phyloP scores from a whole-genome alignment of 2,329 filamentous ascomycete genomes.

The Boeremia exigua region DNA sequence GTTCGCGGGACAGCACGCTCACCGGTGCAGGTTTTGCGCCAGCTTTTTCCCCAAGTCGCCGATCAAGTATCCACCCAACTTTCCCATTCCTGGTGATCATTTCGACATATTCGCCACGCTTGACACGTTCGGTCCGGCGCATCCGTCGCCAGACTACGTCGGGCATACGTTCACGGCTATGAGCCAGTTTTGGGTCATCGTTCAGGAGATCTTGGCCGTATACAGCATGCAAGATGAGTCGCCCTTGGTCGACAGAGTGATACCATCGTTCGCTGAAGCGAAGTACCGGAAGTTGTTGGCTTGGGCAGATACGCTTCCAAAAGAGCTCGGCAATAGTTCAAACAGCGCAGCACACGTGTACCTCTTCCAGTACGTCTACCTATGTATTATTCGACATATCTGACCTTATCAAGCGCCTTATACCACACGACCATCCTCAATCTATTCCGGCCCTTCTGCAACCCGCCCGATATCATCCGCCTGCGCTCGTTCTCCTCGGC shows the following conservation, averaged over 20 bases:
- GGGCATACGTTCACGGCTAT: conserved; percentile 1
- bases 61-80: neutral
- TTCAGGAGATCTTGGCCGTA: conserved; percentile 8
- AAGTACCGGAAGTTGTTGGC: conserved; percentile 11
- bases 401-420: neutral
- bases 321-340: neutral
- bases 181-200: conserved; percentile 4
- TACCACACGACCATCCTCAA: conserved; percentile 7
- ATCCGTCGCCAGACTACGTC: neutral
- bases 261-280: conserved; percentile 4
- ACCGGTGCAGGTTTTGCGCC: conserved; percentile 2
- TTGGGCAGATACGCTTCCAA: conserved; percentile 4
- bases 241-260: conserved; percentile 5
- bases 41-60: conserved; percentile 7
- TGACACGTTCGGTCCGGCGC: neutral
- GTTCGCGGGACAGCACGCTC: neutral
- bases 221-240: neutral
- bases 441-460: conserved; percentile 6
- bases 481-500: conserved; percentile 5
- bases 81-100: conserved; percentile 1
- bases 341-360: conserved; percentile 2
- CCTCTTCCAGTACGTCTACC: conserved; percentile 3
- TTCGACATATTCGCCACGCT: neutral
- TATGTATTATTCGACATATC: neutral
- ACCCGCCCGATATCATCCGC: neutral